Evolutionary conservation across 257 asterid genomes (phyloP), one percentile per base, ranked within the genome.

Genomic region (Buddleja alternifolia): DNA sequence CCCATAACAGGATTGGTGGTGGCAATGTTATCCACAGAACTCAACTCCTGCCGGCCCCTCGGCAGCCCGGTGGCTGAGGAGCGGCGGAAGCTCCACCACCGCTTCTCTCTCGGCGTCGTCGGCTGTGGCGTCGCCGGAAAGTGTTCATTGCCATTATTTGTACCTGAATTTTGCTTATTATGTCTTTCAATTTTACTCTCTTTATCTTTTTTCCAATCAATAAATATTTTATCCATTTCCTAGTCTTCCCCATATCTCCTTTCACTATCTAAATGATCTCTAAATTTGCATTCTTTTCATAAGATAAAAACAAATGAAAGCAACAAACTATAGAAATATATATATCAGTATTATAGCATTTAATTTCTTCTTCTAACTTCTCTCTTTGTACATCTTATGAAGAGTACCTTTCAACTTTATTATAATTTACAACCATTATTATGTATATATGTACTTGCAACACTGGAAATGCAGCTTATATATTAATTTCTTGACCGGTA

Each of bases 81-180:
- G 66, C 97, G 82, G 63, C 99, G 90, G 75, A 94, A 94, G 66
- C 99, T 94, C 97, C 99, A 94, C 10, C 97, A 72, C 45, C 87
- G 86, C 81, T 91, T 94, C 70, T 94, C 97, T 53, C 71, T 84
- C 0, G 97, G 88, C 10, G 93, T 87, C 0, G 90, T 81, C 2
- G 96, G 88, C 64, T 70, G 82, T 2, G 85, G 77, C 66, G 63
- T 59, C 11, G 88, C 51, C 14, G 92, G 93, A n/a, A n/a, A 8
- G 96, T 84, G 9, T 80, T n/a, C 81, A 47, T 59, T 53, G 40
- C 56, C 73, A 37, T 61, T 39, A 53, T 12, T 40, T 8, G 60
- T n/a, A n/a, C n/a, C 39, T 25, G 72, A 61, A 25, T 24, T 53
- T 7, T 70, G 78, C 34, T 29, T 29, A 2, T 52, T 61, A 23